phyloP scores from a whole-genome alignment of 768 basidiomycete genomes.

The Suillus luteus region DNA sequence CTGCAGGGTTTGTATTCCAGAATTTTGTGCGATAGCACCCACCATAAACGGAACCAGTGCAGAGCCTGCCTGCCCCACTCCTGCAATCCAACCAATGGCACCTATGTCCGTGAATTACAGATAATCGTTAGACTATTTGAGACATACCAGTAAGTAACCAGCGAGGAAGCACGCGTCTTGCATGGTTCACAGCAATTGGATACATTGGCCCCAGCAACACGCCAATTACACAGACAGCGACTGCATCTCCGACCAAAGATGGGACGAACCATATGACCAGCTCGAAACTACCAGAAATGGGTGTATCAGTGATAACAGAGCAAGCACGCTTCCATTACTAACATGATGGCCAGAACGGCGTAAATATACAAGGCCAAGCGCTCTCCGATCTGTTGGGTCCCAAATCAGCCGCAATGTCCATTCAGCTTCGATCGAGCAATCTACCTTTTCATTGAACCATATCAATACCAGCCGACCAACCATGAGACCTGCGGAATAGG shows the following conservation, averaged over 20 bases:
- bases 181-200: conserved; percentile 66
- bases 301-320: conserved; percentile 19
- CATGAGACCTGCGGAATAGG: conserved; percentile 47
- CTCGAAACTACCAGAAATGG: conserved; percentile 45
- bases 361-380: conserved; percentile 55
- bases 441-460: conserved; percentile 56
- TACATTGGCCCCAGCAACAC: conserved; percentile 54
- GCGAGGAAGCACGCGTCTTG: conserved; percentile 65
- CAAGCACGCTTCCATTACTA: conserved; percentile 2
- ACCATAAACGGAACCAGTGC: conserved; percentile 75
- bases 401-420: background rate
- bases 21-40: conserved; percentile 62
- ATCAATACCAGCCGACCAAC: conserved; percentile 55
- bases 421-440: background rate
- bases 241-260: conserved; percentile 51
- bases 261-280: conserved; percentile 60
- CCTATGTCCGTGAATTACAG: conserved; percentile 31
- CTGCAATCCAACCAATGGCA: conserved; percentile 69
- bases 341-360: conserved; percentile 51
- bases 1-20: conserved; percentile 50
- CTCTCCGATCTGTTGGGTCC: conserved; percentile 48
- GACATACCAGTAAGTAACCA: conserved; percentile 58
- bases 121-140: background rate
- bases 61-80: conserved; percentile 70
- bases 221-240: conserved; percentile 59